Evolutionary conservation across 2,329 filamentous ascomycete genomes (phyloP).

Genomic region (Emmonsiellopsis sp.): DNA sequence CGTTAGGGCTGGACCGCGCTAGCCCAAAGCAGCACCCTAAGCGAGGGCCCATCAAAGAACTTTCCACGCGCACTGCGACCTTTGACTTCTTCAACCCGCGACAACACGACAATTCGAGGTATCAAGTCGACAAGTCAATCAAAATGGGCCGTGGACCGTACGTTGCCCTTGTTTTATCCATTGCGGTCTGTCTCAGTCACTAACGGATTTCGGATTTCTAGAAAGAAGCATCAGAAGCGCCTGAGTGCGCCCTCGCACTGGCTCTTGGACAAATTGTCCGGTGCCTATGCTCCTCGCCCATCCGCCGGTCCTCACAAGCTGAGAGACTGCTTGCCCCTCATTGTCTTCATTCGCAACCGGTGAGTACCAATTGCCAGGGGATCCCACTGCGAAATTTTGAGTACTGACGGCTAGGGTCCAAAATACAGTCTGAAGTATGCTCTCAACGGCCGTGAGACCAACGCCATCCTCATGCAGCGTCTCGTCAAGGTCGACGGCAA

Average conservation of each 20-base stretch:
- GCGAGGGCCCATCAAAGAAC: neutral
- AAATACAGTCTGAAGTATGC: constrained; percentile 93
- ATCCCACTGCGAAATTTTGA: neutral
- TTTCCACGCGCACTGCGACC: neutral
- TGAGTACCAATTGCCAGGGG: constrained; percentile 22
- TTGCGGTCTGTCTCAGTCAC: neutral
- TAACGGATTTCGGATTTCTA: constrained; percentile 31
- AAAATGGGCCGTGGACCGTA: constrained; percentile 52
- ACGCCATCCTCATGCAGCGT: constrained; percentile 98
- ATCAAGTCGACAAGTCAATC: constrained; percentile 24
- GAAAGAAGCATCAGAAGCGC: constrained; percentile 99
- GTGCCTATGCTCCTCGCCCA: constrained; percentile 64
- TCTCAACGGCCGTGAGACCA: constrained; percentile 95
- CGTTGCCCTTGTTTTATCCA: constrained; percentile 25
- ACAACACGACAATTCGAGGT: constrained; percentile 11
- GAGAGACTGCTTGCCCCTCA: constrained; percentile 95
- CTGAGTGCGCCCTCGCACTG: constrained; percentile 98
- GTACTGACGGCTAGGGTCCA: constrained; percentile 9
- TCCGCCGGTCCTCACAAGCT: constrained; percentile 95
- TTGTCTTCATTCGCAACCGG: constrained; percentile 89
- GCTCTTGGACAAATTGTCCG: constrained; percentile 99
- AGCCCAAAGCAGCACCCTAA: neutral
- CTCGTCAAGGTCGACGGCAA: constrained; percentile 99
- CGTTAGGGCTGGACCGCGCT: neutral
- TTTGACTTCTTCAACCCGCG: constrained; percentile 6